Conservation (phyloP, 257 asterid species). For the Paraleonurus japonicus region DNA sequence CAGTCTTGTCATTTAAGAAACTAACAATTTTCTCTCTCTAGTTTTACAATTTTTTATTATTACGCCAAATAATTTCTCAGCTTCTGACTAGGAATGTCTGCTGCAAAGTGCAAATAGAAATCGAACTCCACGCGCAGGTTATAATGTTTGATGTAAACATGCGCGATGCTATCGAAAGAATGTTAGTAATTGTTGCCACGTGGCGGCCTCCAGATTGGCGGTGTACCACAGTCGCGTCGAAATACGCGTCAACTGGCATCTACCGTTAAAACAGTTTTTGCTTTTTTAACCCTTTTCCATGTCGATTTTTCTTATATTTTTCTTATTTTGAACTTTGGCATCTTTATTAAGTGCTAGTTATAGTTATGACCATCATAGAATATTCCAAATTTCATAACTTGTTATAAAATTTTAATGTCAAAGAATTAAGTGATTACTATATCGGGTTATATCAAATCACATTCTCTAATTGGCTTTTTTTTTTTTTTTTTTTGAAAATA, state of each 20-base stretch:
- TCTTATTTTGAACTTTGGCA: not conserved
- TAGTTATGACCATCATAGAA: not conserved
- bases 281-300: not conserved
- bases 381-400: not conserved
- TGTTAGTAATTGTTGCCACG: not conserved
- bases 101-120: not conserved
- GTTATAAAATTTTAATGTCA: too few species aligned
- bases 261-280: conserved; percentile 25
- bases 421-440: too few species aligned
- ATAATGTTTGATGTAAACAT: not conserved
- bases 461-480: too few species aligned
- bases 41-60: not conserved
- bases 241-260: not conserved
- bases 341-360: not conserved
- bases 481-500: too few species aligned
- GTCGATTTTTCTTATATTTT: not conserved
- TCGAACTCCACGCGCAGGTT: not conserved
- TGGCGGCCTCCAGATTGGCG: not conserved
- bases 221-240: not conserved
- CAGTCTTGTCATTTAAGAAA: conserved; percentile 14
- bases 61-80: not conserved
- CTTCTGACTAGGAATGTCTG: conserved; percentile 26
- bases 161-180: not conserved
- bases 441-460: too few species aligned
- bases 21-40: not conserved